Base-by-base conservation (phyloP, 2,329 filamentous ascomycete species). In the Cercospora sp. region DNA sequence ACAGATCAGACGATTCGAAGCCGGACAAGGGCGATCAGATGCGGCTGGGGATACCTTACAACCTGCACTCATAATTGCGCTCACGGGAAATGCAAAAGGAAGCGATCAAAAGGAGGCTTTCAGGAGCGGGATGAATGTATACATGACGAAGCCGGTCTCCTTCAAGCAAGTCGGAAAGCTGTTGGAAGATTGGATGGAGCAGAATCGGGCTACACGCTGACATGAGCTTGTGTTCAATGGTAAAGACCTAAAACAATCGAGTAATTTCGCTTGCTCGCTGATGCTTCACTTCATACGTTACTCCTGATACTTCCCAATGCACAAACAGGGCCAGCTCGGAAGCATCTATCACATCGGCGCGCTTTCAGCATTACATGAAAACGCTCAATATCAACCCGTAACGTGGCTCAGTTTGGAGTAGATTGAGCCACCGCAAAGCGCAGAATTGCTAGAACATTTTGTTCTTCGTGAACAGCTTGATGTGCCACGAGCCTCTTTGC, bases 121-220 rank as follows among this genome's bases (percentile, higher is more conserved):
- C 53, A 65, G 70, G 18, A 63, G 68, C 12, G 78, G 78, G 2
- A 70, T 79, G 13, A 74, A 79, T 60, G 64, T 71, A 33, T 78
- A 74, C 31, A 68, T 77, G 65, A 75, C 75, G n/a, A 79, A 79
- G 67, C 78, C 78, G 8, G 73, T 77, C 10, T 71, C 67, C 5
- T 73, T 78, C 71, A 73, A 73, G 64, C 71, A 74, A 42, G 53
- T 77, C 8, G 67, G 71, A 0, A 68, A 63, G 23, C 45, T 72
- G 51, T 48, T 72, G 12, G 65, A 65, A 20, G 67, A 70, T 36
- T 72, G 71, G 71, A 66, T 67, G 60, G 64, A 65, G 31, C 28
- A 59, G n/a, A 8, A 59, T 59, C 8, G 55, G 16, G 8, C n/a
- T n/a, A 59, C 8, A 23, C 3, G 28, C n/a, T 59, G n/a, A 36